Evolutionary conservation across 306 rosid species (phyloP).

Genomic region (Fragaria ananassa): DNA sequence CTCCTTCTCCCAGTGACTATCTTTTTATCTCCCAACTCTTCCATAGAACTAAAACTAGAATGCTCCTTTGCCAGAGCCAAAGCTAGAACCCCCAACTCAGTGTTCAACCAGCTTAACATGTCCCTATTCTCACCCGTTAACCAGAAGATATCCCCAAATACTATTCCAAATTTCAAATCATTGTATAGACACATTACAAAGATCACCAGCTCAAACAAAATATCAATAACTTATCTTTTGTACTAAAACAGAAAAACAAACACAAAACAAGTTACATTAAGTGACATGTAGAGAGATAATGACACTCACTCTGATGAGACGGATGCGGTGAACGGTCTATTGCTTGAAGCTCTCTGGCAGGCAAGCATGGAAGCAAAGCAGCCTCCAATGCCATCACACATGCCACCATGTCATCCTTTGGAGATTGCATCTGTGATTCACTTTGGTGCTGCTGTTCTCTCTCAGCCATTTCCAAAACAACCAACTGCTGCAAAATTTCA

Average conservation of each 20-base stretch:
- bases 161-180: background rate
- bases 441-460: constrained; percentile 53
- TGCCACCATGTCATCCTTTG: constrained; percentile 69
- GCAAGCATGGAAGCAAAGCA: constrained; percentile 96
- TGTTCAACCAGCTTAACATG: background rate
- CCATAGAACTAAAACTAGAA: background rate
- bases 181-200: background rate
- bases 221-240: background rate
- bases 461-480: constrained; percentile 54
- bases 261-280: background rate
- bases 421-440: constrained; percentile 55
- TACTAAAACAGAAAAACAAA: background rate
- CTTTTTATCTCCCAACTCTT: background rate
- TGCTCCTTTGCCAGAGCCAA: background rate
- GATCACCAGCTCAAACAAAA: background rate
- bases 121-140: background rate
- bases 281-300: background rate
- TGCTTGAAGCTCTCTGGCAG: constrained; percentile 97
- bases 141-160: background rate
- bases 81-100: background rate
- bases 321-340: constrained; percentile 92
- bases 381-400: constrained; percentile 79
- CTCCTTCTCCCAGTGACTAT: background rate
- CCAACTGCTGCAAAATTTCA: background rate
- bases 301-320: constrained; percentile 85